Evolutionary conservation across 345 rosid genomes (phyloP).

Genomic region (Corchorus capsularis): DNA sequence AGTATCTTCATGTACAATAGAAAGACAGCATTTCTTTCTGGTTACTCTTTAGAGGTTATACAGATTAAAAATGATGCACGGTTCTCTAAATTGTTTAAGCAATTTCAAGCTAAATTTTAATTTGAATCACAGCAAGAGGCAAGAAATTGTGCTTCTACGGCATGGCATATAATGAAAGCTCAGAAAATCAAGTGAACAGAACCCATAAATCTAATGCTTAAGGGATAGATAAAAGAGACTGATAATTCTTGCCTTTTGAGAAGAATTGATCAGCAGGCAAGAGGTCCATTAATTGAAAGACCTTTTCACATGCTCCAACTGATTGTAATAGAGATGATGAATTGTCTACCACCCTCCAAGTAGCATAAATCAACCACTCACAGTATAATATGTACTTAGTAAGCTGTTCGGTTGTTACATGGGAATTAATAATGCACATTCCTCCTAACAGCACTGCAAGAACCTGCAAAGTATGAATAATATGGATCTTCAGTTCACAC

Average conservation of each 20-base stretch:
- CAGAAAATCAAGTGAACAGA: conserved; percentile 3
- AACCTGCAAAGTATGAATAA: conserved; percentile 32
- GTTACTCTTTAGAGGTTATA: conserved; percentile 4
- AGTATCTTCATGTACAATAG: neutral
- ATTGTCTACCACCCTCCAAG: conserved; percentile 57
- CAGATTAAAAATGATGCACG: neutral
- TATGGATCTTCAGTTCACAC: neutral
- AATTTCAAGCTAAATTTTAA: conserved; percentile 6
- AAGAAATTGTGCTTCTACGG: conserved; percentile 4
- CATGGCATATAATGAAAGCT: conserved; percentile 10
- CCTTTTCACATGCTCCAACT: conserved; percentile 52
- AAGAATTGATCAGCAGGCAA: conserved; percentile 35
- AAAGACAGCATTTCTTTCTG: neutral
- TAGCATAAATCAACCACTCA: conserved; percentile 60
- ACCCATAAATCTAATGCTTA: neutral
- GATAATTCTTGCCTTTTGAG: conserved; percentile 38
- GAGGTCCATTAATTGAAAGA: conserved; percentile 46
- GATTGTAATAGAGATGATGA: conserved; percentile 40
- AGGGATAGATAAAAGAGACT: neutral
- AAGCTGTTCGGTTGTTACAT: conserved; percentile 45
- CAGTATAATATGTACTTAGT: conserved; percentile 50
- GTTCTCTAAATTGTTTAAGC: conserved; percentile 8
- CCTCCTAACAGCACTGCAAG: conserved; percentile 52
- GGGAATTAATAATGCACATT: conserved; percentile 39
- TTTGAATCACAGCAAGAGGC: conserved; percentile 8